phyloP scores from a whole-genome alignment of 805 yeast species.

The Wickerhamiella lipophila region DNA sequence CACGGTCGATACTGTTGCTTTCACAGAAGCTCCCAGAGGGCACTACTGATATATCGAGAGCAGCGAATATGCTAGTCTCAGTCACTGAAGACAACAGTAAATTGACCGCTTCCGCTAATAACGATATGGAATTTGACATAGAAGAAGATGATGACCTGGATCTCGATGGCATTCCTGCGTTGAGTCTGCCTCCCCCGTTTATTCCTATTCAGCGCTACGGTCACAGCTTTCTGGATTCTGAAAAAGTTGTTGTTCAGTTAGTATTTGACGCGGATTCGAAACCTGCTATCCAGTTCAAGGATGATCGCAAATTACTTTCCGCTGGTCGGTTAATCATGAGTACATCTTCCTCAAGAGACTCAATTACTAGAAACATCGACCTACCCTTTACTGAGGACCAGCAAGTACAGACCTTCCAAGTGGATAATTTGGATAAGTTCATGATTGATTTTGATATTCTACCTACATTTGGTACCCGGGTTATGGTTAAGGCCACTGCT shows the following conservation, averaged over 20 bases:
- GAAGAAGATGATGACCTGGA: slow-evolving; percentile 23
- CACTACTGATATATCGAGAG: slow-evolving; percentile 16
- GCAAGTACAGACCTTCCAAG: slow-evolving; percentile 67
- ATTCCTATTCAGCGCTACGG: slow-evolving; percentile 90
- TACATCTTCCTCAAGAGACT: slow-evolving; percentile 54
- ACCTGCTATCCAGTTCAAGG: slow-evolving; percentile 36
- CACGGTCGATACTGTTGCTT: slow-evolving; percentile 61
- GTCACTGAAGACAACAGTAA: not conserved
- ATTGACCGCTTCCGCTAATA: slow-evolving; percentile 10
- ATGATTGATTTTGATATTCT: slow-evolving; percentile 76
- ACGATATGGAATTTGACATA: slow-evolving; percentile 19
- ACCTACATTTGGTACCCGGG: slow-evolving; percentile 88
- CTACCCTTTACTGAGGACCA: slow-evolving; percentile 63
- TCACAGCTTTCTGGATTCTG: slow-evolving; percentile 77
- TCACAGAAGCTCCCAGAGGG: slow-evolving; percentile 28
- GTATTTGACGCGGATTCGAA: slow-evolving; percentile 30
- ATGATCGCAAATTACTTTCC: slow-evolving; percentile 29
- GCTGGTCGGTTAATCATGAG: slow-evolving; percentile 62
- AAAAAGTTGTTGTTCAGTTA: slow-evolving; percentile 71
- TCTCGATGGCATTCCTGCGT: slow-evolving; percentile 73
- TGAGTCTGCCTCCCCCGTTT: slow-evolving; percentile 90
- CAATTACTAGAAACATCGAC: slow-evolving; percentile 76
- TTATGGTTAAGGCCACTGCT: slow-evolving; percentile 81
- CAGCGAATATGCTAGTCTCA: not conserved
- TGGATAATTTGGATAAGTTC: slow-evolving; percentile 62